Conservation (phyloP, 2,329 filamentous ascomycete species). For the Byssoonygena ceratinophila region DNA sequence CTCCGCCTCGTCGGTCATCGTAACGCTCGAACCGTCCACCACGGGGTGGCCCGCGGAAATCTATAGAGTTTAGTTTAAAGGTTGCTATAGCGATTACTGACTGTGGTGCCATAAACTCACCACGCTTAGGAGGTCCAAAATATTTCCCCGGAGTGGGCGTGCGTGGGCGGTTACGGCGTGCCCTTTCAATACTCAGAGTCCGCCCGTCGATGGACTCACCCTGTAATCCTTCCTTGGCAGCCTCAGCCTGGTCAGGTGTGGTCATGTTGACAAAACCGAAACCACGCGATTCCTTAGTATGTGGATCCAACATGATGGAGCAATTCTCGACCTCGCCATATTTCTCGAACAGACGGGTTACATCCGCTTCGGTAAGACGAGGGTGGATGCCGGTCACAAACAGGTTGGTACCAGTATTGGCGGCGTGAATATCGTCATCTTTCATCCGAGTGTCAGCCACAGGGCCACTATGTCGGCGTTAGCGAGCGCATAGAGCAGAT, state of each 20-base stretch:
- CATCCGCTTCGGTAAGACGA: slow-evolving; percentile 76
- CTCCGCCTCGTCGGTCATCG: slow-evolving; percentile 36
- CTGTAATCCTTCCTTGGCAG: slow-evolving; percentile 90
- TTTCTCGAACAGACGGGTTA: slow-evolving; percentile 93
- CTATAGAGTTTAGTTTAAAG: slow-evolving; percentile 29
- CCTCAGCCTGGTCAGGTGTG: slow-evolving; percentile 86
- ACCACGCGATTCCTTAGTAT: slow-evolving; percentile 95
- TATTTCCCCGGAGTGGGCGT: slow-evolving; percentile 98
- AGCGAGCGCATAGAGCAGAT: background rate
- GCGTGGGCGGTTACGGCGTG: slow-evolving; percentile 83
- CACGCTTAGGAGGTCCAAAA: slow-evolving; percentile 95
- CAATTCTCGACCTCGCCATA: slow-evolving; percentile 98
- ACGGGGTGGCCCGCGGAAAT: slow-evolving; percentile 38
- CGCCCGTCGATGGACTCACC: slow-evolving; percentile 91
- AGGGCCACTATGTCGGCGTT: slow-evolving; percentile 2
- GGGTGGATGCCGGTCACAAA: slow-evolving; percentile 98
- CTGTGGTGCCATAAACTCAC: slow-evolving; percentile 44
- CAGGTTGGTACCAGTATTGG: slow-evolving; percentile 93
- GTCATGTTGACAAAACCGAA: slow-evolving; percentile 99
- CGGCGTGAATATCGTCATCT: slow-evolving; percentile 60
- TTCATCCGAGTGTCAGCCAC: slow-evolving; percentile 31
- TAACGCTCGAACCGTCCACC: slow-evolving; percentile 39
- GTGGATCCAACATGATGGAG: slow-evolving; percentile 98
- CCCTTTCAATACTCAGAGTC: slow-evolving; percentile 97
- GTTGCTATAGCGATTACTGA: background rate